A percentile compares a stretch with the other conserved stretches of the same genome.
Conservation (phyloP, 1,284 basidiomycete genomes). For the Cerrena zonata region DNA sequence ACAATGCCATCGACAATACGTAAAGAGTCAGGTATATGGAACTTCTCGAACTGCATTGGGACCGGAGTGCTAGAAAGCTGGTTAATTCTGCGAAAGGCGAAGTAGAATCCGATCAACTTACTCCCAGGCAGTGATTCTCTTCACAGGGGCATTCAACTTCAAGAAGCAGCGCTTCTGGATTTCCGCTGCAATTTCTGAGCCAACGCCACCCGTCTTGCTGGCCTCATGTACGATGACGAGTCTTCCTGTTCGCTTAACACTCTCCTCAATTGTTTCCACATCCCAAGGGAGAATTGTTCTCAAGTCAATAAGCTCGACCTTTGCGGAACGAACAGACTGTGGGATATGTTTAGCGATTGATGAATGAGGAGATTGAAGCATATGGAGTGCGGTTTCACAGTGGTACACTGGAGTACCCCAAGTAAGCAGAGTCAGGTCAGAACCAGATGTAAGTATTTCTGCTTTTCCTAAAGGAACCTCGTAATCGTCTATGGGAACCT, state of each 20-base stretch:
- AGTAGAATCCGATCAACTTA: constrained; percentile 40
- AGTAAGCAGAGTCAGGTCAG: constrained; percentile 81
- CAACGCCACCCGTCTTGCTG: constrained; percentile 77
- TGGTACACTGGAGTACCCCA: constrained; percentile 92
- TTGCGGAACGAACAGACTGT: constrained; percentile 58
- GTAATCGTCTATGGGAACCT: constrained; percentile 86
- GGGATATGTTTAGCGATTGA: constrained; percentile 70
- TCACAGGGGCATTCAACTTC: constrained; percentile 82
- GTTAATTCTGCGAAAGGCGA: constrained; percentile 7
- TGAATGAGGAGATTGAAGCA: constrained; percentile 63
- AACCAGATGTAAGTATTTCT: constrained; percentile 69
- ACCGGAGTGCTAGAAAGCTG: constrained; percentile 59
- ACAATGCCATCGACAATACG: constrained; percentile 79
- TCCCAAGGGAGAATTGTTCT: constrained; percentile 90
- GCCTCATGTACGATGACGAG: constrained; percentile 91
- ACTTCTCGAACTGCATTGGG: constrained; percentile 82
- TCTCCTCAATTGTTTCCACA: constrained; percentile 71
- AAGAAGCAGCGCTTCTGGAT: constrained; percentile 83
- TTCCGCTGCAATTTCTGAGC: constrained; percentile 82
- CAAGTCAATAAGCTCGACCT: constrained; percentile 86
- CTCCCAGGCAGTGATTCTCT: constrained; percentile 86
- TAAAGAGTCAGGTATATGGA: constrained; percentile 82
- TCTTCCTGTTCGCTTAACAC: constrained; percentile 76
- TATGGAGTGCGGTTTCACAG: constrained; percentile 73
- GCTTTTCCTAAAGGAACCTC: constrained; percentile 75